Base-by-base conservation (phyloP, 75 land plant species). In the Azolla pinnata region DNA sequence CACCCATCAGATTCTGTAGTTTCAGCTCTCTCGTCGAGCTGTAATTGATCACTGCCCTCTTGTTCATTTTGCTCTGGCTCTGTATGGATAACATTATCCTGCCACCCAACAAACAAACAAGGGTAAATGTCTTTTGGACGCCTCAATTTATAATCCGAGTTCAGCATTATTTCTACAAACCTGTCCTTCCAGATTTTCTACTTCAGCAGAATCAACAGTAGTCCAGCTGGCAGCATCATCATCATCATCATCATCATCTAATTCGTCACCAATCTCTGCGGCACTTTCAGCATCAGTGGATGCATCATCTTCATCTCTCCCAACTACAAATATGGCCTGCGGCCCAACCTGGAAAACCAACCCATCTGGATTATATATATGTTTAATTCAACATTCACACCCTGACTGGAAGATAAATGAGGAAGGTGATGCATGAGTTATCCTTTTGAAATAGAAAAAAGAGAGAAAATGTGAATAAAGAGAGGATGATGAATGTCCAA, bases 151-250 rank as follows among this genome's bases (percentile, higher is more conserved):
- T n/a, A n/a, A n/a, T n/a, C n/a, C n/a, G n/a, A n/a, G n/a, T n/a
- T n/a, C n/a, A n/a, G n/a, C n/a, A n/a, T n/a, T n/a, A n/a, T n/a
- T n/a, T n/a, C n/a, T n/a, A n/a, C n/a, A n/a, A n/a, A n/a, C n/a
- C n/a, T n/a, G n/a, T 31, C 57, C 32, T 54, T 56, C 70, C 44
- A 59, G 73, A 44, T 61, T 45, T 59, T 75, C 65, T 58, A 59
- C 51, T 16, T 75, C 78, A 72, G 66, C 61, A 49, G 80, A 85
- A 65, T 83, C 83, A 70, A 93, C 83, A 28, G 96, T 89, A 71
- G 87, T 90, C 99, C 99, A 93, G 67, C 99, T 93, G 65, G 79
- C 96, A 57, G 74, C 96, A 75, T 76, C 87, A 67, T 35, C 52
- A 67, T 74, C 85, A 61, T 78, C 80, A 24, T 70, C 70, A 28